Base-by-base conservation (phyloP, 2,329 filamentous ascomycete species). In the Fusarium penzigii region DNA sequence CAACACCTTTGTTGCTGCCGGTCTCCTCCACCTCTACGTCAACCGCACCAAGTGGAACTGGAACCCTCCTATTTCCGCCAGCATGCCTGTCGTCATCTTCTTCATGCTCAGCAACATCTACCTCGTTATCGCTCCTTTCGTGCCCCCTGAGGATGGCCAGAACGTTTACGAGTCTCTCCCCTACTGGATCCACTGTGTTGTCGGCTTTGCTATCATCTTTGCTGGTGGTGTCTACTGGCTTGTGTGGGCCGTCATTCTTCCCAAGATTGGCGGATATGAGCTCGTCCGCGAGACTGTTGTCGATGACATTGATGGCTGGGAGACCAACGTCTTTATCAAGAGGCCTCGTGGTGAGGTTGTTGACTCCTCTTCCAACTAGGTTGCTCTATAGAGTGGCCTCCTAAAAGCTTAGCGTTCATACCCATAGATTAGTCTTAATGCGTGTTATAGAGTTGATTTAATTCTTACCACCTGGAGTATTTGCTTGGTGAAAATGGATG, bases 271-370 rank as follows among this genome's bases (percentile, higher is more conserved):
- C 13, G 63, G 64, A 0, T 84, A 88, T 61, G 75, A 81, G 59
- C 73, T 88, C 10, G 75, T 83, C 3, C 76, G 79, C 50, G 79
- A 85, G 67, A 75, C 72, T 0, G 66, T 77, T 2, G 68, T 86
- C 8, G 80, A 84, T 54, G 75, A 76, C 0, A 75, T 81, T 40
- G 84, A 87, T 65, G 84, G 85, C 2, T 87, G 85, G 85, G 83
- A 84, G 59, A 73, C 80, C 32, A 82, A 72, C 48, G 74, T 80
- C 3, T 85, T 86, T 62, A 68, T 74, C 2, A 74, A 66, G 51
- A 66, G 73, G 55, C 78, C 80, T 6, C 49, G 43, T 17, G n/a
- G 29, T 13, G 16, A 36, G 32, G 13, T 36, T 36, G 10, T 36
- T 14, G 32, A 36, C n/a, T 40, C 39, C 6, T 13, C 39, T 16